phyloP scores from a whole-genome alignment of 2,329 filamentous ascomycete species.

The Paramyrothecium roridum region DNA sequence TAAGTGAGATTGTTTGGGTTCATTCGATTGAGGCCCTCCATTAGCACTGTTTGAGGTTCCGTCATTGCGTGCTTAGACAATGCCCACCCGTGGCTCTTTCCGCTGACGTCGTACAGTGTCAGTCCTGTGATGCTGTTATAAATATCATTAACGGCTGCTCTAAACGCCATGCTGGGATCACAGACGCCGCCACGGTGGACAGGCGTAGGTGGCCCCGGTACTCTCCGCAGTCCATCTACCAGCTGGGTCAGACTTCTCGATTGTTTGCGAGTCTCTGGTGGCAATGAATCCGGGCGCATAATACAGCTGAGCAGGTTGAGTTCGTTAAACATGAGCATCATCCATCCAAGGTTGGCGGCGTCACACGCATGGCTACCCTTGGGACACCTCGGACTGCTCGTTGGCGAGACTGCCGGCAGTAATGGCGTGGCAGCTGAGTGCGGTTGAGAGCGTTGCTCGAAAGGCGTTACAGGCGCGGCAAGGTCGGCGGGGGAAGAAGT shows the following conservation, averaged over 20 bases:
- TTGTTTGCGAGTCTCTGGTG: slow-evolving; percentile 19
- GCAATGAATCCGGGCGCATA: slow-evolving; percentile 24
- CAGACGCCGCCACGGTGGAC: slow-evolving; percentile 41
- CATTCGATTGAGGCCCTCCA: slow-evolving; percentile 25
- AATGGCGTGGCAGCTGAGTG: slow-evolving; percentile 10
- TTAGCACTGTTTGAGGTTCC: slow-evolving; percentile 30
- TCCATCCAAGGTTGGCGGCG: slow-evolving; percentile 50
- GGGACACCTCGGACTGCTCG: slow-evolving; percentile 42
- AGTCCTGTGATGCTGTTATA: slow-evolving; percentile 48
- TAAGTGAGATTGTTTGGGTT: slow-evolving; percentile 24
- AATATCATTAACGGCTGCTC: slow-evolving; percentile 44
- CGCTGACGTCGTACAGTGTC: slow-evolving; percentile 46
- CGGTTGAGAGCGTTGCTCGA: slow-evolving; percentile 14
- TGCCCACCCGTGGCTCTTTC: slow-evolving; percentile 46
- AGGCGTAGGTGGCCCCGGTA: slow-evolving; percentile 40
- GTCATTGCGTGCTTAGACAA: slow-evolving; percentile 35
- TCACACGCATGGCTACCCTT: slow-evolving; percentile 49
- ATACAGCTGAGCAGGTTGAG: slow-evolving; percentile 40
- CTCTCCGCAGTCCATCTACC: slow-evolving; percentile 37
- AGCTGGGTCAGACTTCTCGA: slow-evolving; percentile 41
- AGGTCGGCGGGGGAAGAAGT: slow-evolving; percentile 15
- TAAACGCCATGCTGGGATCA: slow-evolving; percentile 46
- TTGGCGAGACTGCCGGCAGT: slow-evolving; percentile 21
- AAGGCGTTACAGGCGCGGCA: slow-evolving; percentile 11
- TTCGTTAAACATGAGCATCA: slow-evolving; percentile 49